Conservation (phyloP, 2,329 filamentous ascomycete genomes). For the Neophaeococcomyces mojaviensis region DNA sequence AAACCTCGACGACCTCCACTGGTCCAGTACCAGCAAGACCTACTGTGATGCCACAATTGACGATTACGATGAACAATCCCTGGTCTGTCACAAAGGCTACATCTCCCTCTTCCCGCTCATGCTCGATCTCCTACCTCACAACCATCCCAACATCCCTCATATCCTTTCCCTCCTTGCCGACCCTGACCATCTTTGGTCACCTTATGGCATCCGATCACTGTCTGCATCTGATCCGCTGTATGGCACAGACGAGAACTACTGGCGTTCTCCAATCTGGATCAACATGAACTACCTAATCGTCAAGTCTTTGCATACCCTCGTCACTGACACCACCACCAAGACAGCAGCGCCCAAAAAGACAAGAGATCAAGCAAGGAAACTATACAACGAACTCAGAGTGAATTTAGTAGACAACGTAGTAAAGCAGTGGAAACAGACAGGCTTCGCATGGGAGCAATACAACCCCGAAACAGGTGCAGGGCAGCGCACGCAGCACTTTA, state of each 20-base stretch:
- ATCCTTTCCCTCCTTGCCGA: constrained; percentile 72
- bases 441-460: constrained; percentile 98
- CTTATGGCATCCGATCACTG: constrained; percentile 79
- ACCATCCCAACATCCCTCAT: constrained; percentile 66
- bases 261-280: constrained; percentile 90
- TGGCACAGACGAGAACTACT: constrained; percentile 92
- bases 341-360: constrained; percentile 14
- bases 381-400: constrained; percentile 69
- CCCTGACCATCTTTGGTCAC: constrained; percentile 81
- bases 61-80: constrained; percentile 79
- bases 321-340: constrained; percentile 9
- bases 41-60: constrained; percentile 96
- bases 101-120: constrained; percentile 90
- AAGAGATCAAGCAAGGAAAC: constrained; percentile 51
- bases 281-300: constrained; percentile 90
- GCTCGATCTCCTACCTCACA: constrained; percentile 66
- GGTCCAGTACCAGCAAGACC: constrained; percentile 69
- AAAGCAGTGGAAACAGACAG: constrained; percentile 78
- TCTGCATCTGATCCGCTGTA: constrained; percentile 78
- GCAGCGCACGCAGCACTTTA: constrained; percentile 97
- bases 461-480: constrained; percentile 85
- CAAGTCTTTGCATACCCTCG: constrained; percentile 66
- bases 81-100: constrained; percentile 96
- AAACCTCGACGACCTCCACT: constrained; percentile 91
- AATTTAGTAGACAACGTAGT: constrained; percentile 88